Evolutionary conservation across 768 basidiomycete species (phyloP), one percentile per base, ranked within the genome.

Genomic region (Termitomyces sp.): DNA sequence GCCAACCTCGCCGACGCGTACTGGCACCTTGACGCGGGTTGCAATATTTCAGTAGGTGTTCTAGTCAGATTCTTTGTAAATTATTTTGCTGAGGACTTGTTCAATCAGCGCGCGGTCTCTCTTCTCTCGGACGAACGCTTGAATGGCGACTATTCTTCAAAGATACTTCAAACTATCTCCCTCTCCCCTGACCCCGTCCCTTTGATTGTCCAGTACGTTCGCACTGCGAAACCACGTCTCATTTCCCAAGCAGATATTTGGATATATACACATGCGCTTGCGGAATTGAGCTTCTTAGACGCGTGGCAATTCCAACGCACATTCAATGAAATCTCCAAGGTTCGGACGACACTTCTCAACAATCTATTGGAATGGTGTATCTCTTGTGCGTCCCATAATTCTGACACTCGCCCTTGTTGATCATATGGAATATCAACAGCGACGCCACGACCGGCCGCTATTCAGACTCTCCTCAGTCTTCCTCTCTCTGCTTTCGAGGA

Each of bases 251-350:
- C 81, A 51, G 90, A 92, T 71, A 78, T 92, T 55, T 84, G 88
- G 64, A 75, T 81, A n/a, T 93, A 92, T 67, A 71, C 83, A 1
- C 67, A 87, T 34, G 87, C 92, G 1, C 77, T 94, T 31, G 86
- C 86, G 0, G 83, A 89, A 34, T 75, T 79, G 0, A 87, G 81
- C 66, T 73, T 93, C 6, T 68, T 81, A 60, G 86, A 91, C 54
- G 91, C 91, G 4, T 94, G 91, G 92, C 77, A 80, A 56, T 92
- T 83, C 68, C 86, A 90, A 64, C 79, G 87, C 15, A 85, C 85
- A 0, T 92, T 92, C 66, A 80, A 79, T 37, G 89, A 94, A 66
- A 72, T 67, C 11, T 78, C 81, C 42, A 74, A 79, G 32, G 82
- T 80, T 29, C 83, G 88, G 2, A 70, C 78, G 14, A 77, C 83